These are phyloP conservation scores for Suillus ampliporus DNA, from an alignment of 768 basidiomycete genomes.

Conservation along the genomic window DNA sequence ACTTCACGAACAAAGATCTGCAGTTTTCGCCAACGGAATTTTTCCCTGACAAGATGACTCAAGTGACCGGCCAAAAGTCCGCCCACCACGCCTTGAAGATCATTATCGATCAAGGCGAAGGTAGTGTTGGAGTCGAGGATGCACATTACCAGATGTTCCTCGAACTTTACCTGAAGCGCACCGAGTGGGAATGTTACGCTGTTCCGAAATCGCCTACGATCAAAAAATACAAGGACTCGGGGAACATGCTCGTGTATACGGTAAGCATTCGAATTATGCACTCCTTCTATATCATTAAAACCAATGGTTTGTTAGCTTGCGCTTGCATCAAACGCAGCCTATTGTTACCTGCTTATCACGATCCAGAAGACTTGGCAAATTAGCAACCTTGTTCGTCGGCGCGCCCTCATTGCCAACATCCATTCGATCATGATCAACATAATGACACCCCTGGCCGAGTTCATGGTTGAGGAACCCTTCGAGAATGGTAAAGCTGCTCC, in stretches of 20 bases:
- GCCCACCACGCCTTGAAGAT: conserved; percentile 20
- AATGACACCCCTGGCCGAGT: conserved; percentile 11
- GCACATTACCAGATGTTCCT: conserved; percentile 26
- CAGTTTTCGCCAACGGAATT: conserved; percentile 20
- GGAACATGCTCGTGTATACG: conserved; percentile 9
- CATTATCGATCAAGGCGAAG: conserved; percentile 28
- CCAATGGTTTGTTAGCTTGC: conserved; percentile 15
- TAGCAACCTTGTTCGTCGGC: conserved; percentile 9
- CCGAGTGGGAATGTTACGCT: conserved; percentile 14
- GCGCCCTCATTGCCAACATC: conserved; percentile 15
- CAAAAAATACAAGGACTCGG: conserved; percentile 6
- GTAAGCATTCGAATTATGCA: conserved; percentile 1
- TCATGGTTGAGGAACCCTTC: conserved; percentile 17
- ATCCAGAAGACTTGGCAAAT: conserved; percentile 18
- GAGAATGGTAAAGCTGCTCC: conserved; percentile 16
- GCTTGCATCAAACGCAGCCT: conserved; percentile 21
- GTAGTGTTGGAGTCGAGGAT: conserved; percentile 19
- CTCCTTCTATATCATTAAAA: not conserved
- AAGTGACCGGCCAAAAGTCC: conserved; percentile 16
- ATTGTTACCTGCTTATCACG: conserved; percentile 25
- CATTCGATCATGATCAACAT: conserved; percentile 22
- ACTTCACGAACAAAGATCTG: conserved; percentile 13
- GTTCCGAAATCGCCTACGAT: conserved; percentile 15
- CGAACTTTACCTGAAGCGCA: conserved; percentile 18
- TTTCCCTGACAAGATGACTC: conserved; percentile 20